phyloP scores from a whole-genome alignment of 2,329 filamentous ascomycete species.

The Ceratocystis ficicola region DNA sequence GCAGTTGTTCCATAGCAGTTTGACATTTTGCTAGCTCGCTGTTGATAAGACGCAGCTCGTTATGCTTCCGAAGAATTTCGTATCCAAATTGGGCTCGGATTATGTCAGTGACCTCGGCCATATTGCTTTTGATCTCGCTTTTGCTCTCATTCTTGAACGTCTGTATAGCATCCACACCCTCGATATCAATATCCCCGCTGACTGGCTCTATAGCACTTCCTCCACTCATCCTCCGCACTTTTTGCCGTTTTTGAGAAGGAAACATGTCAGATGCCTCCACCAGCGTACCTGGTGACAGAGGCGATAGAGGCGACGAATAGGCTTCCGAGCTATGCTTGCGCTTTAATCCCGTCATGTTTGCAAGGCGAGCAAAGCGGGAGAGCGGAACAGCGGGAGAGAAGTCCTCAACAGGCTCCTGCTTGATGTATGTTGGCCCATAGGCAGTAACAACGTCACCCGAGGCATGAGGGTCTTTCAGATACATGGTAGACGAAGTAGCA shows the following conservation, averaged over 20 bases:
- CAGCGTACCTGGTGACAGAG: constrained; percentile 16
- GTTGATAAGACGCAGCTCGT: constrained; percentile 85
- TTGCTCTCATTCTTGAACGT: constrained; percentile 6
- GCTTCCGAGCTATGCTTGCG: constrained; percentile 21
- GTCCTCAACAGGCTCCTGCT: constrained; percentile 20
- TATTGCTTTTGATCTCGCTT: background rate
- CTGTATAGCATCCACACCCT: constrained; percentile 2
- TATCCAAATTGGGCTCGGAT: constrained; percentile 81
- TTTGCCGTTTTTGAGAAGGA: constrained; percentile 17
- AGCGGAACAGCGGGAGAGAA: constrained; percentile 1
- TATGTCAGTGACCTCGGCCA: constrained; percentile 18
- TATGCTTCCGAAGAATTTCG: constrained; percentile 86
- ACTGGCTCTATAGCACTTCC: background rate
- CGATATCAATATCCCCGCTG: constrained; percentile 5
- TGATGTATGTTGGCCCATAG: constrained; percentile 17
- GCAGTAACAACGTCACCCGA: constrained; percentile 4
- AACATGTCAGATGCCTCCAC: constrained; percentile 12
- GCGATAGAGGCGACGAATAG: constrained; percentile 18
- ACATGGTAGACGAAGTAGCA: constrained; percentile 3
- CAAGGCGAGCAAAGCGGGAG: background rate
- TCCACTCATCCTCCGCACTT: constrained; percentile 15
- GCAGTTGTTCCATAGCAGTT: constrained; percentile 80
- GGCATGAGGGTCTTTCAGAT: constrained; percentile 7
- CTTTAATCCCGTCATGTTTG: constrained; percentile 13
- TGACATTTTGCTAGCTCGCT: constrained; percentile 95